Evolutionary conservation across 306 rosid species (phyloP).

Genomic region (Myrica gale): DNA sequence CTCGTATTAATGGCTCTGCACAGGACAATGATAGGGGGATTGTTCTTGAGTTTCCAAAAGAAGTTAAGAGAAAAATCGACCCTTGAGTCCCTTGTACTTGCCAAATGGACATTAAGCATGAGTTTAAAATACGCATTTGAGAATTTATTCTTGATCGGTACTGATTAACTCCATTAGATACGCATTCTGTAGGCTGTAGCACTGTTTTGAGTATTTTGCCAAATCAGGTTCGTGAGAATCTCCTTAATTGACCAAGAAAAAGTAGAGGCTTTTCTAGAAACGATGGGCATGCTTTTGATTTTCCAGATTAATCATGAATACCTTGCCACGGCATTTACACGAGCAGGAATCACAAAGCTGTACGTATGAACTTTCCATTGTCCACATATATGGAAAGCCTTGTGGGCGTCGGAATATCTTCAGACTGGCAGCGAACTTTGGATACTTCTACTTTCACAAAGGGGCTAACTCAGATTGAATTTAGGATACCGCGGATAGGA

Average conservation of each 20-base stretch:
- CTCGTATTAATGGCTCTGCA: too few relatives aligned
- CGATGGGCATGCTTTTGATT: conserved; percentile 1
- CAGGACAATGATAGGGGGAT: not conserved
- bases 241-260: not conserved
- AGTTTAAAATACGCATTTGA: not conserved
- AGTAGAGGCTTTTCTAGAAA: not conserved
- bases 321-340: not conserved
- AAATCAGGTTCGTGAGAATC: not conserved
- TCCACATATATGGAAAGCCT: too few relatives aligned
- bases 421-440: too few relatives aligned
- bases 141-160: not conserved
- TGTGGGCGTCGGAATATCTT: too few relatives aligned
- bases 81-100: not conserved
- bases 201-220: not conserved
- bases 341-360: too few relatives aligned
- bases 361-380: too few relatives aligned
- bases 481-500: not conserved
- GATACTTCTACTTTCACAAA: too few relatives aligned
- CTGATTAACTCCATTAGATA: not conserved
- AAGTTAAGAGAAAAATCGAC: not conserved
- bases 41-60: not conserved
- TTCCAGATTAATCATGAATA: not conserved
- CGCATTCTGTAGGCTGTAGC: not conserved
- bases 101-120: not conserved
- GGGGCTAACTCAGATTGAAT: too few relatives aligned